These are phyloP conservation scores for Exophiala sp. DNA, from an alignment of 2,329 filamentous ascomycete genomes.

Conservation along the genomic window DNA sequence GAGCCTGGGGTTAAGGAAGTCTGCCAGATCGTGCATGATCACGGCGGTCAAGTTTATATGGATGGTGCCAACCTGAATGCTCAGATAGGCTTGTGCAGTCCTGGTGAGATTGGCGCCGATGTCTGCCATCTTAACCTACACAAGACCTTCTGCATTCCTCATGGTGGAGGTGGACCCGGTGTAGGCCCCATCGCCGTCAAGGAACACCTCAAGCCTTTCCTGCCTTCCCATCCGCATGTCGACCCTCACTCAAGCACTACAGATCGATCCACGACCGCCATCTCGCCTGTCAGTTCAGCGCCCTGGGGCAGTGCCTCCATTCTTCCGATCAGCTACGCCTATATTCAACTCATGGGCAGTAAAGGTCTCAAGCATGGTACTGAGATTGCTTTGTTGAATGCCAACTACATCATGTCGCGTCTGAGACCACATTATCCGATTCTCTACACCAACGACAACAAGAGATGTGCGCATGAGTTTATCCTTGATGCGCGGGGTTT, in stretches of 20 bases:
- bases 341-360: slow-evolving; percentile 89
- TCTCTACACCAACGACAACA: slow-evolving; percentile 85
- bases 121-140: slow-evolving; percentile 96
- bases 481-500: slow-evolving; percentile 87
- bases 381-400: slow-evolving; percentile 88
- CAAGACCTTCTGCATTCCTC: slow-evolving; percentile 98
- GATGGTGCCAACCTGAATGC: slow-evolving; percentile 99
- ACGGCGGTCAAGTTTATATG: slow-evolving; percentile 97
- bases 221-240: slow-evolving; percentile 68
- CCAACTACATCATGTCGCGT: slow-evolving; percentile 90
- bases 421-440: slow-evolving; percentile 84
- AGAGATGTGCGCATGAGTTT: slow-evolving; percentile 93
- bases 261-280: slow-evolving; percentile 42
- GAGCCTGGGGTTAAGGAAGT: slow-evolving; percentile 84
- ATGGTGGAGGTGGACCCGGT: slow-evolving; percentile 89
- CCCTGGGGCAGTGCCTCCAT: slow-evolving; percentile 87
- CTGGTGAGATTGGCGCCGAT: slow-evolving; percentile 91
- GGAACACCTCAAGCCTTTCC: slow-evolving; percentile 69
- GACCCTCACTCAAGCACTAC: slow-evolving; percentile 35
- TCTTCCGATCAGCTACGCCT: slow-evolving; percentile 89
- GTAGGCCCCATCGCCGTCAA: slow-evolving; percentile 93
- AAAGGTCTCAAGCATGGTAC: slow-evolving; percentile 83
- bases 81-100: slow-evolving; percentile 91
- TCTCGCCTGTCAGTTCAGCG: slow-evolving; percentile 74
- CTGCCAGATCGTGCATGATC: slow-evolving; percentile 77